Evolutionary conservation across 225 moss, liverwort and hornwort genomes (phyloP).

Genomic region (Climacium dendroides): DNA sequence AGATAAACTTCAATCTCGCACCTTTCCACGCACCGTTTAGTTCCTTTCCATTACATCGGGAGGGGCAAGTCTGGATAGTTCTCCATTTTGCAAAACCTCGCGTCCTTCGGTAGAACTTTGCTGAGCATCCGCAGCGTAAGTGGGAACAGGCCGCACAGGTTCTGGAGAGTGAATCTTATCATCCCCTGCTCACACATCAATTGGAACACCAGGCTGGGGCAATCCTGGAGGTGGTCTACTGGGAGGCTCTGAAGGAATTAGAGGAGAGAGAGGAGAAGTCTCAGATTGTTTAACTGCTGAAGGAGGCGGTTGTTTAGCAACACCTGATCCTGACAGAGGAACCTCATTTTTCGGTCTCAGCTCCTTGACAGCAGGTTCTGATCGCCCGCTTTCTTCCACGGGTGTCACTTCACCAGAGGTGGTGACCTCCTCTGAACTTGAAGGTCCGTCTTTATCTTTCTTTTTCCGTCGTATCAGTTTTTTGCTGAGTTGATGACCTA

Average conservation of each 20-base stretch:
- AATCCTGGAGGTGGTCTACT: constrained; percentile 15
- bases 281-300: not conserved
- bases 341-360: not conserved
- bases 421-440: constrained; percentile 14
- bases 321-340: not conserved
- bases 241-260: constrained; percentile 16
- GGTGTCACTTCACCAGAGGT: constrained; percentile 12
- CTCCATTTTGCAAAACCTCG: not conserved
- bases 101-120: not conserved
- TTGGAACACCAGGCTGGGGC: not conserved
- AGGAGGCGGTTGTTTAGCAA: not conserved
- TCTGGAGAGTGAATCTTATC: not conserved
- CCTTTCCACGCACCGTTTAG: not conserved
- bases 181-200: not conserved
- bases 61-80: not conserved
- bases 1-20: not conserved
- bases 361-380: not conserved
- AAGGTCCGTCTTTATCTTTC: not conserved
- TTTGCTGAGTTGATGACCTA: constrained; percentile 23
- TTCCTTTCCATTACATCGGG: not conserved
- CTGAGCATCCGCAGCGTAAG: not conserved
- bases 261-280: not conserved
- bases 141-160: not conserved
- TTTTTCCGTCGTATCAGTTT: not conserved
- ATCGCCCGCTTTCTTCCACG: not conserved